Conservation (phyloP, 208 protist genomes). For the Borovskyia barvae region DNA sequence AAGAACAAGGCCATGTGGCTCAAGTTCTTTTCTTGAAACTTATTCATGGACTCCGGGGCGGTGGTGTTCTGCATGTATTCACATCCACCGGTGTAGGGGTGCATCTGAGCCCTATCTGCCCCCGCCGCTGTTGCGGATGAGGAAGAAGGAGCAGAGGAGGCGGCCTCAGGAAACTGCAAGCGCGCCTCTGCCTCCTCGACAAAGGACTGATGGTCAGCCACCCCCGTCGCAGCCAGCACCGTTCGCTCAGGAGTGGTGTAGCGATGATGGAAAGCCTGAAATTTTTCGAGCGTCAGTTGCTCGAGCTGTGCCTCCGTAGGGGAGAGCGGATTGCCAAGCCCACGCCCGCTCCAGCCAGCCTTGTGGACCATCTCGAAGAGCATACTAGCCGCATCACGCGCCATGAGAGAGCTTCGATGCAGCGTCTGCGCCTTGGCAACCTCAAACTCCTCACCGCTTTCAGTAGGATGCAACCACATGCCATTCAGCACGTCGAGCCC, state of each 20-base stretch:
- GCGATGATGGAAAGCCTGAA: constrained; percentile 57
- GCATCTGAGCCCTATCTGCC: constrained; percentile 7
- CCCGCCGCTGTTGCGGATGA: neutral
- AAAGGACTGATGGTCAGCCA: constrained; percentile 72
- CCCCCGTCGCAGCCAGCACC: constrained; percentile 80
- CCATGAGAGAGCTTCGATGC: constrained; percentile 43
- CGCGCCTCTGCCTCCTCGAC: constrained; percentile 56
- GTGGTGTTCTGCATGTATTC: constrained; percentile 74
- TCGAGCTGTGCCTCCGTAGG: constrained; percentile 58
- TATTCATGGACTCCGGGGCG: constrained; percentile 88
- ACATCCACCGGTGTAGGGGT: constrained; percentile 79
- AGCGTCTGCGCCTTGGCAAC: constrained; percentile 61
- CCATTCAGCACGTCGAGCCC: constrained; percentile 77
- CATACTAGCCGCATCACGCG: constrained; percentile 74
- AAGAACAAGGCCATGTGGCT: constrained; percentile 88
- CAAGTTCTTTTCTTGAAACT: constrained; percentile 91
- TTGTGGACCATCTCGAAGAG: constrained; percentile 90
- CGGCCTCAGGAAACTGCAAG: constrained; percentile 45
- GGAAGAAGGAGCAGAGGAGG: neutral
- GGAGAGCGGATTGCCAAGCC: constrained; percentile 61
- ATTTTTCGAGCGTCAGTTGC: constrained; percentile 57
- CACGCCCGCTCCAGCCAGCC: constrained; percentile 80
- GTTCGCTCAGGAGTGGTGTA: constrained; percentile 69
- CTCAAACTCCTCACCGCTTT: constrained; percentile 58
- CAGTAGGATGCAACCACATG: constrained; percentile 74